Evolutionary conservation across 1,284 basidiomycete species (phyloP).

Genomic region (Apiotrichum veenhuisii): DNA sequence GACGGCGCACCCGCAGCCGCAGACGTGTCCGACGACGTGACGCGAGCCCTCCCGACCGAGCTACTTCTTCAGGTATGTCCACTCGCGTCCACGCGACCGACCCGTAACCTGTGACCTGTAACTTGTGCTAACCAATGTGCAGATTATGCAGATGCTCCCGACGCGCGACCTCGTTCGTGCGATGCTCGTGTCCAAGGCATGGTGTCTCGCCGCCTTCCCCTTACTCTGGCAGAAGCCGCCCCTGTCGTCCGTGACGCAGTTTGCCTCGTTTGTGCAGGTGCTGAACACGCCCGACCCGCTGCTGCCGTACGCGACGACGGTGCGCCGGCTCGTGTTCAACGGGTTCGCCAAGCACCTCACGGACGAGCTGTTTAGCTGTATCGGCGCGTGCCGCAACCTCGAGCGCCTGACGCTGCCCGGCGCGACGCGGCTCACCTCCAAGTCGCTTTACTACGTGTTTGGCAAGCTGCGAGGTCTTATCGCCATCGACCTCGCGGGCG

Average conservation of each 20-base stretch:
- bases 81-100: background rate
- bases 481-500: conserved; percentile 81
- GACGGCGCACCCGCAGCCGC: background rate
- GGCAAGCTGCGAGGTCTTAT: conserved; percentile 70
- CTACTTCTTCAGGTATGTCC: conserved; percentile 58
- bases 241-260: conserved; percentile 59
- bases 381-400: conserved; percentile 73
- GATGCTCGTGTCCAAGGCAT: conserved; percentile 79
- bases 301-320: conserved; percentile 82
- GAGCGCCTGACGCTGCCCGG: conserved; percentile 90
- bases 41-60: conserved; percentile 67
- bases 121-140: conserved; percentile 26
- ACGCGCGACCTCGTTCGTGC: conserved; percentile 69
- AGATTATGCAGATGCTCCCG: conserved; percentile 82
- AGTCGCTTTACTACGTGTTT: conserved; percentile 66
- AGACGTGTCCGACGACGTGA: conserved; percentile 10
- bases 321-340: conserved; percentile 87
- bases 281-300: conserved; percentile 55
- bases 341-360: conserved; percentile 67
- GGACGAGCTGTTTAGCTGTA: conserved; percentile 71
- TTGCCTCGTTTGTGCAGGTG: conserved; percentile 30
- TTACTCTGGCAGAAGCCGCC: conserved; percentile 91
- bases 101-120: background rate
- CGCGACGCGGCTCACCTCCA: conserved; percentile 68
- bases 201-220: conserved; percentile 95